phyloP scores from a whole-genome alignment of 2,329 filamentous ascomycete genomes.

The Scolecobasidium constrictum region DNA sequence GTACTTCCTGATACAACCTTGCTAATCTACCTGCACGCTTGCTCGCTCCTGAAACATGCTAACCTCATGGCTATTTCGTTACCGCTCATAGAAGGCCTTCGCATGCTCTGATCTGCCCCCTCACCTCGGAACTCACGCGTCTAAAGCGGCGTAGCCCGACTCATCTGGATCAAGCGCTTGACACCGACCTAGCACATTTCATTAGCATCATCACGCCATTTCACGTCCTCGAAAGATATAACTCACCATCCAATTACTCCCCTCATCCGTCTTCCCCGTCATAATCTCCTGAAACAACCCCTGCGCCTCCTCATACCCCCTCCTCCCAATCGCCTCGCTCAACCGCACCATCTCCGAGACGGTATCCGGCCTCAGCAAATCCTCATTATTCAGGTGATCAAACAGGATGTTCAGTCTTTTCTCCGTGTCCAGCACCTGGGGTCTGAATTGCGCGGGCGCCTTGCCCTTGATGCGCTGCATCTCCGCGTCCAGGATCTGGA shows the following conservation, averaged over 20 bases:
- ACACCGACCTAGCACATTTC: constrained; percentile 21
- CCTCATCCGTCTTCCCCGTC: constrained; percentile 37
- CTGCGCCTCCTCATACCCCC: constrained; percentile 34
- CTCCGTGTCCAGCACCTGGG: constrained; percentile 86
- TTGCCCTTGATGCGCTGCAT: constrained; percentile 81
- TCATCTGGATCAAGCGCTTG: constrained; percentile 28
- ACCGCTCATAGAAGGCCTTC: too few species aligned
- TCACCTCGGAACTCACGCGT: too few species aligned
- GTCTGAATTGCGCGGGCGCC: constrained; percentile 75
- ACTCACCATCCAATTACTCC: constrained; percentile 41
- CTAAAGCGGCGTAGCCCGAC: constrained; percentile 21
- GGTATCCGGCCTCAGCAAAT: constrained; percentile 72
- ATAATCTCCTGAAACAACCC: constrained; percentile 34
- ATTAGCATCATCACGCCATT: constrained; percentile 4
- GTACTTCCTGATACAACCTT: too few species aligned
- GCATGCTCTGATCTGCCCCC: too few species aligned
- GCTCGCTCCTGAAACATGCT: too few species aligned
- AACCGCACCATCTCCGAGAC: constrained; percentile 55
- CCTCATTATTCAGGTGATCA: constrained; percentile 93
- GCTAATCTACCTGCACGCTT: too few species aligned
- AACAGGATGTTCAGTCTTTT: constrained; percentile 90
- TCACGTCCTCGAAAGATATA: background rate
- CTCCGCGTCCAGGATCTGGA: constrained; percentile 69
- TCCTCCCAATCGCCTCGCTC: constrained; percentile 25
- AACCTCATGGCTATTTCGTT: too few species aligned